Percentiles rank a stretch among this genome's conserved stretches.
phyloP scores from a whole-genome alignment of 73 alveolate species.

The Stentor coeruleus region DNA sequence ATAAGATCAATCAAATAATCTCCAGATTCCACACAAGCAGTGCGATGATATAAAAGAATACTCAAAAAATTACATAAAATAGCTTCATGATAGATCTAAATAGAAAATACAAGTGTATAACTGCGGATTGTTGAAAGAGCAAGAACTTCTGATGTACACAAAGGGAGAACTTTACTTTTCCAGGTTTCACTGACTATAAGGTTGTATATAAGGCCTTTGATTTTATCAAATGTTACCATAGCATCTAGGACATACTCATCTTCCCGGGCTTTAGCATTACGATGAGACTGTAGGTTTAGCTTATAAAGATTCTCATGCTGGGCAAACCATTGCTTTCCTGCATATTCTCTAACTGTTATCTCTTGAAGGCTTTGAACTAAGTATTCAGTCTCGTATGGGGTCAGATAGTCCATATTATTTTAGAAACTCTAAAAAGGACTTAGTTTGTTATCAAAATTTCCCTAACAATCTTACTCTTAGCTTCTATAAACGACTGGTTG shows the following conservation, averaged over 20 bases:
- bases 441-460: too few relatives aligned
- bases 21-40: slow-evolving; percentile 97
- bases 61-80: slow-evolving; percentile 92
- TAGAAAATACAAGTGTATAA: slow-evolving; percentile 29
- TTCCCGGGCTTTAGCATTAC: slow-evolving; percentile 33
- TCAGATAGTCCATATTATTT: slow-evolving; percentile 57
- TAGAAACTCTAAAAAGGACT: background rate
- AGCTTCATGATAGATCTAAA: slow-evolving; percentile 35
- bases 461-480: too few relatives aligned
- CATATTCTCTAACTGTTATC: slow-evolving; percentile 17
- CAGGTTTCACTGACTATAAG: slow-evolving; percentile 83
- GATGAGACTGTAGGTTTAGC: slow-evolving; percentile 46
- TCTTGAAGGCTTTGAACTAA: slow-evolving; percentile 54
- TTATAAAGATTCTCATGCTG: slow-evolving; percentile 50
- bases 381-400: slow-evolving; percentile 89
- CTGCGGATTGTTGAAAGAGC: slow-evolving; percentile 5
- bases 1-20: slow-evolving; percentile 94
- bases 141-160: background rate
- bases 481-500: too few relatives aligned
- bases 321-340: slow-evolving; percentile 33
- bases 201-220: slow-evolving; percentile 76
- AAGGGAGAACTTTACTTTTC: slow-evolving; percentile 69
- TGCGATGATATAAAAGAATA: slow-evolving; percentile 93
- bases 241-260: slow-evolving; percentile 92
- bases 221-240: slow-evolving; percentile 84